These are phyloP conservation scores for Penicillium manginii DNA, from an alignment of 495 filamentous ascomycete species.

Conservation along the genomic window DNA sequence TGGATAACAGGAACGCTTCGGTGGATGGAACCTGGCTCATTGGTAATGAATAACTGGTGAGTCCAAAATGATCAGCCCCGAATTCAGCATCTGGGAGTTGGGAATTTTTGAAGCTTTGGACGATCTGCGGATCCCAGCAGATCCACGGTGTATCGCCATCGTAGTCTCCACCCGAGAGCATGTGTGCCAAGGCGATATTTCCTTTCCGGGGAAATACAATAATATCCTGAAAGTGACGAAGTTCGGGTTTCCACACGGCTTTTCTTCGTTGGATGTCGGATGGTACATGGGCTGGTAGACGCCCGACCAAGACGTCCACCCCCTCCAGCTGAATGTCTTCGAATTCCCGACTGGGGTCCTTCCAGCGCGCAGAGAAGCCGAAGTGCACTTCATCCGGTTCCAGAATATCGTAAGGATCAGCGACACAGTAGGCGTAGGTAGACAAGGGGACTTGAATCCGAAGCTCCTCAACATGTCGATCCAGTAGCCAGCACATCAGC, in stretches of 20 bases:
- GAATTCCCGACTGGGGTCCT: conserved; percentile 60
- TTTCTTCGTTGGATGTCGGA: conserved; percentile 81
- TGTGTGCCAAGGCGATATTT: conserved; percentile 69
- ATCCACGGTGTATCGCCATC: conserved; percentile 91
- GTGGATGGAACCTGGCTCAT: conserved; percentile 36
- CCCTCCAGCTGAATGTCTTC: conserved; percentile 65
- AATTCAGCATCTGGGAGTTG: conserved; percentile 51
- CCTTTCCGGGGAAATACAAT: conserved; percentile 83
- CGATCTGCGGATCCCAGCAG: conserved; percentile 83
- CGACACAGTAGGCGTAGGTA: conserved; percentile 77
- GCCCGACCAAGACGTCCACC: conserved; percentile 82
- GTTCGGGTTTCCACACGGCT: conserved; percentile 65
- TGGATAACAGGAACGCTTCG: conserved; percentile 53
- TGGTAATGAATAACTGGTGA: conserved; percentile 58
- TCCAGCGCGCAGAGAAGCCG: conserved; percentile 67
- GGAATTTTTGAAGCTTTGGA: conserved; percentile 75
- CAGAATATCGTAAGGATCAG: conserved; percentile 74
- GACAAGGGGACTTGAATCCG: conserved; percentile 76
- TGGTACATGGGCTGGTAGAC: conserved; percentile 76
- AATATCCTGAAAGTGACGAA: conserved; percentile 80
- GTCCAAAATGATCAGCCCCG: conserved; percentile 56
- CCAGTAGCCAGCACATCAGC: conserved; percentile 57
- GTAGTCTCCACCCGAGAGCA: conserved; percentile 92
- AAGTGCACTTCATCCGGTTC: conserved; percentile 78
- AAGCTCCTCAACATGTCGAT: conserved; percentile 61